Evolutionary conservation across 179 eudicot genomes (phyloP).

Genomic region (Beta corolliflora): DNA sequence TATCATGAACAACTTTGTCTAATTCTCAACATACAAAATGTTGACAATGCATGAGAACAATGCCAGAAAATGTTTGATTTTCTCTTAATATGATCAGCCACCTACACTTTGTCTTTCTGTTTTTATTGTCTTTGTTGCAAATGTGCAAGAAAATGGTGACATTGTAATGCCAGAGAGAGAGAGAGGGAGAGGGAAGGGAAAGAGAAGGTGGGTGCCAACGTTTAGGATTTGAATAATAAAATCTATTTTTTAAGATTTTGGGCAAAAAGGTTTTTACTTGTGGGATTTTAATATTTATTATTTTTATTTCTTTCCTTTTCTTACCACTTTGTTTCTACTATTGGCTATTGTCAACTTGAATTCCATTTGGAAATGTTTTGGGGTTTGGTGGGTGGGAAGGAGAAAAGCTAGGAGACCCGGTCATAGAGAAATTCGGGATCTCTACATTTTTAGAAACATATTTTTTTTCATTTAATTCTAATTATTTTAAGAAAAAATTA

Average conservation of each 20-base stretch:
- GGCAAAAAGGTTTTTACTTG: not conserved
- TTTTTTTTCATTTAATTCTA: not conserved
- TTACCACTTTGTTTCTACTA: not conserved
- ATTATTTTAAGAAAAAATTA: not conserved
- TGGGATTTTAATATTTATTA: not conserved
- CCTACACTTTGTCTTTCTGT: not conserved
- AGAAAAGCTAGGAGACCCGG: constrained; percentile 40
- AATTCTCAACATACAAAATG: not conserved
- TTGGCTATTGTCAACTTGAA: constrained; percentile 7
- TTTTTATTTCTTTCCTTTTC: not conserved
- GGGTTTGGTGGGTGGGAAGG: constrained; percentile 36
- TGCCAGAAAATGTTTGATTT: not conserved
- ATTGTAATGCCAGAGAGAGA: constrained; percentile 24
- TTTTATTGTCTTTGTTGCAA: constrained; percentile 8
- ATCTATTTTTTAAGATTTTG: constrained; percentile 10
- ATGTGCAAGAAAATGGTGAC: constrained; percentile 23
- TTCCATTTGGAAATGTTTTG: constrained; percentile 23
- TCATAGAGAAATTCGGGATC: constrained; percentile 42
- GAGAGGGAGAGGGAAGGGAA: not conserved
- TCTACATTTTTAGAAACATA: constrained; percentile 41
- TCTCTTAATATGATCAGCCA: constrained; percentile 1
- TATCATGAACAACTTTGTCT: not conserved
- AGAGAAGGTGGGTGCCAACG: constrained; percentile 26
- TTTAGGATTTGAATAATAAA: constrained; percentile 19
- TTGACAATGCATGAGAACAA: not conserved